A percentile compares a stretch with the other conserved stretches of the same genome.
These are phyloP conservation scores for Claviceps sp. DNA, from an alignment of 2,329 filamentous ascomycete genomes.

Conservation along the genomic window DNA sequence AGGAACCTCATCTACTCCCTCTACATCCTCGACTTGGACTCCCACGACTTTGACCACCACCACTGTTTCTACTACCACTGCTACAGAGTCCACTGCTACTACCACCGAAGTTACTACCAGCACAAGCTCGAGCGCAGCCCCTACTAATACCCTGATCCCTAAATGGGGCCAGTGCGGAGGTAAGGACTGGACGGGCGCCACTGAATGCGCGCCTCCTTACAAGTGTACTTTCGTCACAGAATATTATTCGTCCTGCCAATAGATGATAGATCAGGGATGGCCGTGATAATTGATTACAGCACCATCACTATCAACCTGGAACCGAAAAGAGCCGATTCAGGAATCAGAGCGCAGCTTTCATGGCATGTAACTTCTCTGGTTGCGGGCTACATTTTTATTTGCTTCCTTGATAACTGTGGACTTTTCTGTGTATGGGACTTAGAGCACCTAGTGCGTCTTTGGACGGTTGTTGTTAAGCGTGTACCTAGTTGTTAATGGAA, in stretches of 20 bases:
- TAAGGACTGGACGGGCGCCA: slow-evolving; percentile 11
- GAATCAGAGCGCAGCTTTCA: too few relatives aligned
- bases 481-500: too few relatives aligned
- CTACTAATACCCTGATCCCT: slow-evolving; percentile 9
- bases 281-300: background rate
- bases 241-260: slow-evolving; percentile 10
- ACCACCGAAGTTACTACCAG: background rate
- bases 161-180: slow-evolving; percentile 15
- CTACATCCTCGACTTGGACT: background rate
- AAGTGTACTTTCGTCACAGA: slow-evolving; percentile 8
- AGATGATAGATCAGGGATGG: background rate
- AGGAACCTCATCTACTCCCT: background rate
- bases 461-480: too few relatives aligned
- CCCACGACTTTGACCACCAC: background rate
- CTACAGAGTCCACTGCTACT: background rate
- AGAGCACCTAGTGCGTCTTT: too few relatives aligned
- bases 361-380: too few relatives aligned
- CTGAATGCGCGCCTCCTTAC: slow-evolving; percentile 12
- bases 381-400: too few relatives aligned
- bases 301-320: background rate
- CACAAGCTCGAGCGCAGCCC: slow-evolving; percentile 2
- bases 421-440: too few relatives aligned
- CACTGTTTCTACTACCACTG: background rate
- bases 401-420: too few relatives aligned
- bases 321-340: too few relatives aligned